phyloP scores from a whole-genome alignment of 345 rosid species.

The Erysimum cheiranthoides region DNA sequence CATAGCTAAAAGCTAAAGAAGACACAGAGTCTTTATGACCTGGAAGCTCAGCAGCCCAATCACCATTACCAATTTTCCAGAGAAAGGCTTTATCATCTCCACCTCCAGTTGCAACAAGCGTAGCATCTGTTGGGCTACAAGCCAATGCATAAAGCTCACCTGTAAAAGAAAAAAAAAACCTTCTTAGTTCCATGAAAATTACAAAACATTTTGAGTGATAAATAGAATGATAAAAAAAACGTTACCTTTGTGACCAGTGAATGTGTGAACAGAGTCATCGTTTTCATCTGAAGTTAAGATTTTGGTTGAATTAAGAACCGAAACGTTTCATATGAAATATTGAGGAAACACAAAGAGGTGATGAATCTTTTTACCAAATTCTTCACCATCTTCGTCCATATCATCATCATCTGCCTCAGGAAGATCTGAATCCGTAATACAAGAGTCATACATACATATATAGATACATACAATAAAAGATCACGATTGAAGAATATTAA shows the following conservation, averaged over 20 bases:
- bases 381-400: constrained; percentile 53
- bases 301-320: neutral
- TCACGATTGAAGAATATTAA: neutral
- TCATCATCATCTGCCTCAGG: constrained; percentile 71
- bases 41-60: constrained; percentile 79
- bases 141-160: constrained; percentile 82
- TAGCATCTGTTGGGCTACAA: constrained; percentile 80
- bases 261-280: constrained; percentile 89
- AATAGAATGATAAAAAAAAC: neutral
- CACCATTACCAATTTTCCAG: constrained; percentile 89
- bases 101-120: constrained; percentile 90
- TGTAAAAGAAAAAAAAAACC: constrained; percentile 39
- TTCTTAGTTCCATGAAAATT: constrained; percentile 2
- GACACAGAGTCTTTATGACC: constrained; percentile 89
- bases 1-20: constrained; percentile 73
- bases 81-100: constrained; percentile 84
- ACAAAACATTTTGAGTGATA: neutral
- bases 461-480: neutral
- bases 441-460: neutral
- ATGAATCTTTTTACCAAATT: constrained; percentile 42
- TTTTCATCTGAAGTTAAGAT: constrained; percentile 54
- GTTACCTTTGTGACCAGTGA: constrained; percentile 86
- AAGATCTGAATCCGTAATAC: constrained; percentile 56
- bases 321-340: neutral
- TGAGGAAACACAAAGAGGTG: neutral